A percentile compares a stretch with the other conserved stretches of the same genome.
phyloP scores from a whole-genome alignment of 2,329 filamentous ascomycete genomes.

The Colletotrichum spinosum region DNA sequence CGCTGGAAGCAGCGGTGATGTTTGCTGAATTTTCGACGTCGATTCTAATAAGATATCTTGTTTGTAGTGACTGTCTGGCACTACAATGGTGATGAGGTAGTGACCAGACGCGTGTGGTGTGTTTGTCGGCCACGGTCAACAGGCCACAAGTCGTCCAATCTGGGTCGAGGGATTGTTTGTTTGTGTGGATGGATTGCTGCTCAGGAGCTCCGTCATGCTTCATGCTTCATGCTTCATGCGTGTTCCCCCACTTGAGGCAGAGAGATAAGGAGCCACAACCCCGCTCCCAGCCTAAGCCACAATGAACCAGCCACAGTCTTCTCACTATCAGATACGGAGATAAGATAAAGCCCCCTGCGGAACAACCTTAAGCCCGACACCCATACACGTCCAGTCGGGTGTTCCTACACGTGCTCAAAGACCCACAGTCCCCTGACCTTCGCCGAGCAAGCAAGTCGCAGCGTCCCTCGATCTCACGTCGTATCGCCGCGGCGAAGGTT shows the following conservation, averaged over 20 bases:
- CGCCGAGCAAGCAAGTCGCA: background rate
- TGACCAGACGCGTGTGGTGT: constrained; percentile 22
- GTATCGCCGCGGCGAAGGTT: constrained; percentile 23
- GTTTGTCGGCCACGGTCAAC: constrained; percentile 18
- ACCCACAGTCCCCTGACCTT: constrained; percentile 21
- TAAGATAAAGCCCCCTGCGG: no score
- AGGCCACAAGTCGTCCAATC: constrained; percentile 24
- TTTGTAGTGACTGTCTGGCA: background rate
- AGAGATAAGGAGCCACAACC: constrained; percentile 24
- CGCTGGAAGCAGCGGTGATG: constrained; percentile 6
- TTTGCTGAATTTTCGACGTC: background rate
- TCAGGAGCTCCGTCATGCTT: constrained; percentile 34
- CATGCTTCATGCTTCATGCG: constrained; percentile 36
- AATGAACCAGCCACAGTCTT: background rate
- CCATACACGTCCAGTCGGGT: background rate
- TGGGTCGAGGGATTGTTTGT: constrained; percentile 10
- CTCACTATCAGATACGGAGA: no score
- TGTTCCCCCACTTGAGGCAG: constrained; percentile 10
- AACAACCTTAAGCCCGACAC: background rate
- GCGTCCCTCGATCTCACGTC: constrained; percentile 21
- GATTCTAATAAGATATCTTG: constrained; percentile 7
- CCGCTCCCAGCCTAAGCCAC: constrained; percentile 1
- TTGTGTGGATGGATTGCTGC: constrained; percentile 20
- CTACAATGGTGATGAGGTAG: background rate
- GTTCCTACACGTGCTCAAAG: constrained; percentile 1